These are phyloP conservation scores for Acacia acuminata DNA, from an alignment of 306 rosid genomes.

Conservation along the genomic window DNA sequence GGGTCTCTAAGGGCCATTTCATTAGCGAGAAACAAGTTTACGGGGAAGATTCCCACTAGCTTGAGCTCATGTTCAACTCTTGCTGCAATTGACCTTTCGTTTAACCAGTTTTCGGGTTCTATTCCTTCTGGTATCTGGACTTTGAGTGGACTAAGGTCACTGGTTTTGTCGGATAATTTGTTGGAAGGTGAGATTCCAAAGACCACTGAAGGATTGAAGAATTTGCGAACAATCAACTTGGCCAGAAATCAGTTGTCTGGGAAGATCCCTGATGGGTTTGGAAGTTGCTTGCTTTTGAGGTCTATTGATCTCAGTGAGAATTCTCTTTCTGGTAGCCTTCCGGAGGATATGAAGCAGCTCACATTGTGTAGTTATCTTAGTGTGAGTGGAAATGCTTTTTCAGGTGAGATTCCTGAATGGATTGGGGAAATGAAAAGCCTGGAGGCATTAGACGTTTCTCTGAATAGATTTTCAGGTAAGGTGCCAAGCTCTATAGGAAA, in stretches of 20 bases:
- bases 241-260: slow-evolving; percentile 74
- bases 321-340: slow-evolving; percentile 65
- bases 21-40: slow-evolving; percentile 66
- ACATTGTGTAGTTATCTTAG: slow-evolving; percentile 60
- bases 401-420: slow-evolving; percentile 80
- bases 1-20: slow-evolving; percentile 82
- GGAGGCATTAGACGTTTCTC: slow-evolving; percentile 73
- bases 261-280: slow-evolving; percentile 69
- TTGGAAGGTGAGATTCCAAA: slow-evolving; percentile 72
- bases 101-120: slow-evolving; percentile 71
- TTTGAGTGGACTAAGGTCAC: slow-evolving; percentile 74
- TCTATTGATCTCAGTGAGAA: slow-evolving; percentile 83
- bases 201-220: slow-evolving; percentile 60
- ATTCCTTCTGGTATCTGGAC: slow-evolving; percentile 75
- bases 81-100: slow-evolving; percentile 62
- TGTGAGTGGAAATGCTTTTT: slow-evolving; percentile 60
- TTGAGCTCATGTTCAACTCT: slow-evolving; percentile 71
- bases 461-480: slow-evolving; percentile 69
- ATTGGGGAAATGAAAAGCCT: slow-evolving; percentile 80
- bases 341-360: slow-evolving; percentile 66
- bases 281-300: slow-evolving; percentile 87
- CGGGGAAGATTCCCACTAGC: slow-evolving; percentile 70
- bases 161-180: slow-evolving; percentile 75
- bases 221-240: slow-evolving; percentile 64
- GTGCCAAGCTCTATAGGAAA: slow-evolving; percentile 70